Percentiles rank a stretch among this genome's conserved stretches.
phyloP scores from a whole-genome alignment of 495 filamentous ascomycete species.

The Penicillium fimorum region DNA sequence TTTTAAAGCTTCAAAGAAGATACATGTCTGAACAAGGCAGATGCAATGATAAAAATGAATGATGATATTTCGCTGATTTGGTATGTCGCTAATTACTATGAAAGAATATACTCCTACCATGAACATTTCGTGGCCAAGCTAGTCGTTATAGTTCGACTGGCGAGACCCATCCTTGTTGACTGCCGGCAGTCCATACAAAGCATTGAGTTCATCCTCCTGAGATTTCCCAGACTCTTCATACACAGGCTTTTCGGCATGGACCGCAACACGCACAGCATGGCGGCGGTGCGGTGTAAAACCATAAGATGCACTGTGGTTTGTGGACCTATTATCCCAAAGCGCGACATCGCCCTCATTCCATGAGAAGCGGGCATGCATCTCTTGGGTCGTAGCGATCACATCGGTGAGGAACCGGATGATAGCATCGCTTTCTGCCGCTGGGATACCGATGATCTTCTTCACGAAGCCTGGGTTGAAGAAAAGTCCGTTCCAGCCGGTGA shows the following conservation, averaged over 20 bases:
- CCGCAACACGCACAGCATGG: constrained; percentile 61
- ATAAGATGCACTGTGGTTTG: constrained; percentile 59
- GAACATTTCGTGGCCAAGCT: constrained; percentile 1
- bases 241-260: constrained; percentile 56
- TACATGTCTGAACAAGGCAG: not conserved
- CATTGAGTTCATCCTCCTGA: constrained; percentile 57
- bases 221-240: constrained; percentile 53
- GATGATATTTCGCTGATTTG: not conserved
- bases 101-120: not conserved
- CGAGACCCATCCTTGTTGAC: constrained; percentile 61
- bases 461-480: constrained; percentile 79
- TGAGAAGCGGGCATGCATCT: constrained; percentile 68
- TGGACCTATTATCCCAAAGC: constrained; percentile 73
- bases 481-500: constrained; percentile 72
- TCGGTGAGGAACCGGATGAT: constrained; percentile 66
- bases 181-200: constrained; percentile 48
- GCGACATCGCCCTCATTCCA: constrained; percentile 71
- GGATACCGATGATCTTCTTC: constrained; percentile 67
- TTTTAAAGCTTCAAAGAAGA: not conserved
- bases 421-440: constrained; percentile 62
- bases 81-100: constrained; percentile 8
- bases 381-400: constrained; percentile 60
- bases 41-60: not conserved
- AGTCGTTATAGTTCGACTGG: constrained; percentile 66
- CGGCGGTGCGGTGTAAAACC: constrained; percentile 62